Evolutionary conservation across 768 basidiomycete species (phyloP).

Genomic region (Daedaleopsis nitida): DNA sequence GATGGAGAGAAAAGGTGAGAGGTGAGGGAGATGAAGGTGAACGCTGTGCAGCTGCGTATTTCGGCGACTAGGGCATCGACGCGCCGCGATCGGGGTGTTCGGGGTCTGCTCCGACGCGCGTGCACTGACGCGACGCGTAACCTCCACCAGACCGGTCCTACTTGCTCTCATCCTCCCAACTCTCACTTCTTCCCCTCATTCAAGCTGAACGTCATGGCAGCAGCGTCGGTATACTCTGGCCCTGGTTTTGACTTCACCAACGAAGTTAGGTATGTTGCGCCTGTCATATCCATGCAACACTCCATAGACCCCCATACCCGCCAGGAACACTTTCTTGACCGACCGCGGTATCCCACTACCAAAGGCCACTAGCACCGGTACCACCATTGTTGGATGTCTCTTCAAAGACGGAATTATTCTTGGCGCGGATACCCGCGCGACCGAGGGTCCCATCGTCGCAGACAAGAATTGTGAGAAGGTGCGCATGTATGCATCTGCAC

Average conservation of each 20-base stretch:
- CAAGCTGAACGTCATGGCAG: slow-evolving; percentile 40
- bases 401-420: slow-evolving; percentile 92
- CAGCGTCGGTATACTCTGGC: slow-evolving; percentile 47
- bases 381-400: slow-evolving; percentile 96
- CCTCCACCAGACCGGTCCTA: slow-evolving; percentile 1
- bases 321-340: slow-evolving; percentile 71
- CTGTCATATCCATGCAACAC: not conserved
- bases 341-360: slow-evolving; percentile 74
- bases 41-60: slow-evolving; percentile 15
- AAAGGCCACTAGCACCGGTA: slow-evolving; percentile 90
- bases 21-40: not conserved
- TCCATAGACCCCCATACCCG: not conserved
- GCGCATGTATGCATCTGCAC: slow-evolving; percentile 16
- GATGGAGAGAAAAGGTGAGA: not conserved
- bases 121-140: slow-evolving; percentile 24
- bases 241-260: slow-evolving; percentile 84
- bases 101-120: slow-evolving; percentile 18
- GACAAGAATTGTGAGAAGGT: slow-evolving; percentile 99
- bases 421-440: slow-evolving; percentile 96
- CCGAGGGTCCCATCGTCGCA: slow-evolving; percentile 90
- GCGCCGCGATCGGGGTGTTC: slow-evolving; percentile 5
- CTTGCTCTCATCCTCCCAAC: slow-evolving; percentile 2
- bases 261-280: slow-evolving; percentile 53
- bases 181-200: not conserved
- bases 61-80: not conserved